Conservation (phyloP, 768 basidiomycete genomes). For the Trametes cinnabarina region DNA sequence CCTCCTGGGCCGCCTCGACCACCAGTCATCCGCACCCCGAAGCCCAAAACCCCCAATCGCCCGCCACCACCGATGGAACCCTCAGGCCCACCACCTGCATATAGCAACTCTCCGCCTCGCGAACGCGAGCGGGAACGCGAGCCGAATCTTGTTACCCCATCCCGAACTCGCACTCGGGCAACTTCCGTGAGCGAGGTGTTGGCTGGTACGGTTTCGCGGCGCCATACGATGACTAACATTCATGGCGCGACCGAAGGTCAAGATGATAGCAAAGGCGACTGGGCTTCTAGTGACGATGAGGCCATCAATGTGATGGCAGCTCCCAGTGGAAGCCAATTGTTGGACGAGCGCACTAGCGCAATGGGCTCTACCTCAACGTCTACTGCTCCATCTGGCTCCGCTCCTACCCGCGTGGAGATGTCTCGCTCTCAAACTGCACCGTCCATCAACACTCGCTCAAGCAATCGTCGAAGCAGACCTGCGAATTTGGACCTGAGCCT, state of each 20-base stretch:
- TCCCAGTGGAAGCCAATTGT: constrained; percentile 75
- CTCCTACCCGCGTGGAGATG: constrained; percentile 26
- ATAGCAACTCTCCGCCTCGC: constrained; percentile 37
- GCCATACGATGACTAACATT: constrained; percentile 31
- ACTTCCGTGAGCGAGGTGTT: constrained; percentile 62
- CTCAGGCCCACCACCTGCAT: constrained; percentile 68
- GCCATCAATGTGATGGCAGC: constrained; percentile 82
- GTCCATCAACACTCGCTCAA: constrained; percentile 34
- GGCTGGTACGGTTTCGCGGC: constrained; percentile 42
- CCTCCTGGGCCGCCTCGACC: constrained; percentile 20
- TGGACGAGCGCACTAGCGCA: constrained; percentile 82
- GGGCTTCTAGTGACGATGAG: constrained; percentile 82
- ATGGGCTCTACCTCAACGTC: constrained; percentile 36
- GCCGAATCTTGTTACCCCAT: constrained; percentile 42
- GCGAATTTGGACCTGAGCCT: constrained; percentile 60
- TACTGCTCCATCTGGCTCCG: constrained; percentile 19
- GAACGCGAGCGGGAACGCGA: constrained; percentile 35
- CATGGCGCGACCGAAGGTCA: constrained; percentile 30
- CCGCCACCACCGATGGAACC: constrained; percentile 18
- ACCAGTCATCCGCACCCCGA: constrained; percentile 9
- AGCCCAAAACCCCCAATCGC: constrained; percentile 15
- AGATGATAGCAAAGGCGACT: constrained; percentile 51
- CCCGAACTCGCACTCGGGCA: constrained; percentile 45
- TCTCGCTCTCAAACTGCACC: constrained; percentile 29
- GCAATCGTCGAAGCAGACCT: constrained; percentile 53